A percentile compares a stretch with the other conserved stretches of the same genome.
Conservation (phyloP, 2,329 filamentous ascomycete species). For the Scytalidium lignicola region DNA sequence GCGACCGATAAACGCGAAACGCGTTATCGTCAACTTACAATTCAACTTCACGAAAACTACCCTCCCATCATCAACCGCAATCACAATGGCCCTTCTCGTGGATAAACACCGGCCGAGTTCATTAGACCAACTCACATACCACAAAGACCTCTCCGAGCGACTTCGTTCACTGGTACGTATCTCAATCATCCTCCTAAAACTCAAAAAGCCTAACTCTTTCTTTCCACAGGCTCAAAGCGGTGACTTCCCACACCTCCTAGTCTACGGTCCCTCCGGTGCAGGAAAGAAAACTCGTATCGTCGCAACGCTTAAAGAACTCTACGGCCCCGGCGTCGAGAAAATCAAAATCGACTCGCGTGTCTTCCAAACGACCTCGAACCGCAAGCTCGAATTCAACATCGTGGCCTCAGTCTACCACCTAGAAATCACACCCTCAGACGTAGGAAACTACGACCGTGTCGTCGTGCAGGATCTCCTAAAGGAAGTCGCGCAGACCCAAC, state of each 20-base stretch:
- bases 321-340: conserved; percentile 95
- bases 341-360: conserved; percentile 98
- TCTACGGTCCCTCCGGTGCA: conserved; percentile 93
- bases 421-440: conserved; percentile 95
- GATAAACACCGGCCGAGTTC: conserved; percentile 70
- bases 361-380: conserved; percentile 91
- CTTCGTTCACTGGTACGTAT: conserved; percentile 73
- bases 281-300: conserved; percentile 98
- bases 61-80: conserved; percentile 1
- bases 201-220: too few relatives aligned
- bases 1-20: background rate
- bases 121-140: conserved; percentile 77
- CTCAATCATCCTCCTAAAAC: background rate
- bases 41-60: background rate
- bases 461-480: conserved; percentile 94
- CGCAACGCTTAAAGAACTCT: conserved; percentile 90
- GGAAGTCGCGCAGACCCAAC: conserved; percentile 97
- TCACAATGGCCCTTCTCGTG: conserved; percentile 60
- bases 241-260: conserved; percentile 94
- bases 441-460: conserved; percentile 92
- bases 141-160: conserved; percentile 80
- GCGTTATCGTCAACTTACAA: background rate
- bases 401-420: conserved; percentile 96
- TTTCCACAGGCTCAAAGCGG: conserved; percentile 76
- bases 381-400: conserved; percentile 99